Evolutionary conservation across 345 rosid species (phyloP).

Genomic region (Rhodomyrtus tomentosa): DNA sequence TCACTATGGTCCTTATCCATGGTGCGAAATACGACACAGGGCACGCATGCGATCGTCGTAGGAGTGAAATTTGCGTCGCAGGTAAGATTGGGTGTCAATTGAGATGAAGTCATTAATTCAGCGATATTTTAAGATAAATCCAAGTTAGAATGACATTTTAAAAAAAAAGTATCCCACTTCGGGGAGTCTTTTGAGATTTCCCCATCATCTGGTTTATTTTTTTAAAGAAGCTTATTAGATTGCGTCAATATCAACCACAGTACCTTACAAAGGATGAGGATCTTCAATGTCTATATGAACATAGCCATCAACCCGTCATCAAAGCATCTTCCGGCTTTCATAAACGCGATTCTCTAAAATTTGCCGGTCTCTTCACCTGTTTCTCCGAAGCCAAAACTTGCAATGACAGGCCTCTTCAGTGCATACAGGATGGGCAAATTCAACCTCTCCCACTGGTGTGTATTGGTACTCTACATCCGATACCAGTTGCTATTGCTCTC

Average conservation of each 20-base stretch:
- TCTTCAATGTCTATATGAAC: neutral
- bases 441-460: slow-evolving; percentile 3
- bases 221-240: neutral
- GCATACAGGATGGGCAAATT: neutral
- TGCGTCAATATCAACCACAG: neutral
- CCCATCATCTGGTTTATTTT: neutral
- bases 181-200: neutral
- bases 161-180: neutral
- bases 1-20: no score
- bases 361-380: neutral
- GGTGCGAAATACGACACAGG: no score
- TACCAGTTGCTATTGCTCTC: neutral
- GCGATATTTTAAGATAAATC: no score
- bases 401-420: neutral
- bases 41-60: no score
- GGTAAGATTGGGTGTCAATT: no score
- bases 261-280: neutral
- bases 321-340: neutral
- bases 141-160: no score
- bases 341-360: neutral
- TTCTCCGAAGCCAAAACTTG: neutral
- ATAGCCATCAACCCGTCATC: neutral
- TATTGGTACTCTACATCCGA: neutral
- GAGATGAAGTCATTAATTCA: no score
- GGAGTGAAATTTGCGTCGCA: no score